phyloP scores from a whole-genome alignment of 2,329 filamentous ascomycete genomes.

The Cercospora sojina region DNA sequence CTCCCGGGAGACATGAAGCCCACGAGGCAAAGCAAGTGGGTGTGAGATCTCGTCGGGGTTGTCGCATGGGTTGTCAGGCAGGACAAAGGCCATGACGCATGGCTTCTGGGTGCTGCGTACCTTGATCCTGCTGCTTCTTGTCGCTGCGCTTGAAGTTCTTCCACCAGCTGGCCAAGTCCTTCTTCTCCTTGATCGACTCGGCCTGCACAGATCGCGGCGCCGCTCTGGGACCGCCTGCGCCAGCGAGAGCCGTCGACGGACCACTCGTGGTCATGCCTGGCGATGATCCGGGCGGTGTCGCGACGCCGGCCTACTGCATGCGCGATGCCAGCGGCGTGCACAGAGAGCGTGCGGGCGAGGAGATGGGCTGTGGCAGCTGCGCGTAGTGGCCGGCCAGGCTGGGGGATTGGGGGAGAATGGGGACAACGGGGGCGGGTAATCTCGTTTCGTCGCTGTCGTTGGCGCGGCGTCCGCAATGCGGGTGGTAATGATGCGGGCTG shows the following conservation, averaged over 20 bases:
- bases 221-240: constrained; percentile 45
- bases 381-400: neutral
- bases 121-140: constrained; percentile 63
- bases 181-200: constrained; percentile 75
- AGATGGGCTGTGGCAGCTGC: constrained; percentile 7
- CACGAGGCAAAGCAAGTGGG: neutral
- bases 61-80: neutral
- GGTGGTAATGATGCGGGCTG: neutral
- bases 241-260: constrained; percentile 44
- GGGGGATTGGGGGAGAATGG: constrained; percentile 1
- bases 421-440: neutral
- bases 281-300: constrained; percentile 21
- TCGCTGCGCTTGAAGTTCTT: constrained; percentile 79
- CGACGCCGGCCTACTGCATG: constrained; percentile 29
- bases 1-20: neutral
- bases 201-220: constrained; percentile 49
- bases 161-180: constrained; percentile 95
- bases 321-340: constrained; percentile 17
- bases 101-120: constrained; percentile 43
- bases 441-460: constrained; percentile 5
- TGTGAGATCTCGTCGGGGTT: neutral
- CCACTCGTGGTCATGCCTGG: constrained; percentile 43
- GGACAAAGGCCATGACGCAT: constrained; percentile 7
- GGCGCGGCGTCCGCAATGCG: neutral
- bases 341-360: neutral